Percentiles rank a stretch among this genome's conserved stretches.
Evolutionary conservation across 805 yeast genomes (phyloP).

Genomic region (Candida rishiriensis): DNA sequence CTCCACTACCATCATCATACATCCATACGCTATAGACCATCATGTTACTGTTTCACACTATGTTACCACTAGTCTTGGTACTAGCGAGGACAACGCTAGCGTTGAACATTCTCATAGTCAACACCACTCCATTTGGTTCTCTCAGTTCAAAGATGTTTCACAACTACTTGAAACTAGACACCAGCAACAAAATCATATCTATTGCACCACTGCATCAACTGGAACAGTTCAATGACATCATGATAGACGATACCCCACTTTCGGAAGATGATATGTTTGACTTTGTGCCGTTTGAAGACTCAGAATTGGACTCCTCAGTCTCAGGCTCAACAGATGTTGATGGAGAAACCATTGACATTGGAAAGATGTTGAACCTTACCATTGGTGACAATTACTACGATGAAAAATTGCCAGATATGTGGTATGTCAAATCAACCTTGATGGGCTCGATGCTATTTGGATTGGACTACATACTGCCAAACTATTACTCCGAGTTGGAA

Average conservation of each 20-base stretch:
- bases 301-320: slow-evolving; percentile 1
- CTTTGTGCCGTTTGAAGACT: background rate
- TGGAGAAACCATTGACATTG: slow-evolving; percentile 3
- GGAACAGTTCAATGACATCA: slow-evolving; percentile 2
- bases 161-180: slow-evolving; percentile 6
- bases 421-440: slow-evolving; percentile 48
- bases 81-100: slow-evolving; percentile 1
- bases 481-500: slow-evolving; percentile 29
- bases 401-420: slow-evolving; percentile 22
- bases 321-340: background rate
- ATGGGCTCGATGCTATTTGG: slow-evolving; percentile 40
- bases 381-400: slow-evolving; percentile 20
- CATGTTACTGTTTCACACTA: background rate
- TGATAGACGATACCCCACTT: slow-evolving; percentile 11
- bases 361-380: slow-evolving; percentile 7
- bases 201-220: slow-evolving; percentile 19
- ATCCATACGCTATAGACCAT: no score
- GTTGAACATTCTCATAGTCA: slow-evolving; percentile 19
- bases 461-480: slow-evolving; percentile 39
- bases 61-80: background rate
- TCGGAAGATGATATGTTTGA: slow-evolving; percentile 8
- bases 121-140: slow-evolving; percentile 21
- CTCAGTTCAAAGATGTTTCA: slow-evolving; percentile 18
- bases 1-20: no score
- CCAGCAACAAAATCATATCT: slow-evolving; percentile 15